A percentile compares a stretch with the other conserved stretches of the same genome.
Evolutionary conservation across 2,329 filamentous ascomycete species (phyloP).

Genomic region (Trichoderma guizhouense): DNA sequence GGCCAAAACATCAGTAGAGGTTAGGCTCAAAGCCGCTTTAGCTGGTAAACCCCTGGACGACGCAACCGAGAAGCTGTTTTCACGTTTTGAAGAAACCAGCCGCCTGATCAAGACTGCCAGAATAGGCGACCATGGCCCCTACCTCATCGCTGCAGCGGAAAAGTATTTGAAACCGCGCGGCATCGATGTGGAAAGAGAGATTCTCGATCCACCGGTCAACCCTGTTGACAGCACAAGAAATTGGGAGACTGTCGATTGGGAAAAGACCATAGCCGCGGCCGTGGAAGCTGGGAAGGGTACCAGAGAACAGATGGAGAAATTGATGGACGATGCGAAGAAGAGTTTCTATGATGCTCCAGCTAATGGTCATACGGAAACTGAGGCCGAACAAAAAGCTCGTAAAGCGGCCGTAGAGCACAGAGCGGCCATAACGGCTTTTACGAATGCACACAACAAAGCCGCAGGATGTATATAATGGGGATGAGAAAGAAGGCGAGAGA

Average conservation of each 20-base stretch:
- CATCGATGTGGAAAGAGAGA: background rate
- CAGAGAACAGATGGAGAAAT: background rate
- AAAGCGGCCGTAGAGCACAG: background rate
- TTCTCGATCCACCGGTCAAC: background rate
- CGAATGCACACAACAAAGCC: background rate
- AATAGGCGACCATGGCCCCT: background rate
- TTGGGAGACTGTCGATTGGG: background rate
- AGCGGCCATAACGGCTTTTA: background rate
- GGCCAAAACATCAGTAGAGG: background rate
- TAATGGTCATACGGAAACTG: background rate
- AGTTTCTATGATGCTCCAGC: background rate
- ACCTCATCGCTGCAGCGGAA: too few species aligned
- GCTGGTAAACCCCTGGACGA: background rate
- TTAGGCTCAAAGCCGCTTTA: background rate
- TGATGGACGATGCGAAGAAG: background rate
- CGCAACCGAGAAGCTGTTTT: background rate
- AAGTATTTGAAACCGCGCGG: background rate
- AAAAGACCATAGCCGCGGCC: background rate
- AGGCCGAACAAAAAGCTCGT: too few species aligned
- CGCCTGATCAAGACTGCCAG: background rate
- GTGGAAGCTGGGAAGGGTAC: background rate
- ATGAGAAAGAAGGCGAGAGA: background rate
- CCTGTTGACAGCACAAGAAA: background rate
- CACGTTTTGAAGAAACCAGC: background rate
- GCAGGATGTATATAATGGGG: background rate